phyloP scores from a whole-genome alignment of 805 yeast genomes.

The Lachancea nothofagi region DNA sequence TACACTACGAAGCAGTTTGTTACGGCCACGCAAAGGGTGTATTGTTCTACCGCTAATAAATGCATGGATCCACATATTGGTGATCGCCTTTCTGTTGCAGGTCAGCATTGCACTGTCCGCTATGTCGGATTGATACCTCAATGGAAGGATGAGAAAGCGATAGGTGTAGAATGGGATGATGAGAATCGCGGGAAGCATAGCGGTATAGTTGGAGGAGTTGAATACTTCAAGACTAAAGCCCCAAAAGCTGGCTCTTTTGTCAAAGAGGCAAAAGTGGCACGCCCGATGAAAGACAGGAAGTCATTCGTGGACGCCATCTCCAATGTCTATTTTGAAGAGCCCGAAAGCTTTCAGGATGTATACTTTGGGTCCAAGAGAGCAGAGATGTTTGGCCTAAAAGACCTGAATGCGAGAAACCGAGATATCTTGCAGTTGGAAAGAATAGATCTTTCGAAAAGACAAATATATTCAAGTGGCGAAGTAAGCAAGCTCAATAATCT shows the following conservation, averaged over 20 bases:
- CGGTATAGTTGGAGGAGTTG: constrained; percentile 50
- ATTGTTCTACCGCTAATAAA: too few species aligned
- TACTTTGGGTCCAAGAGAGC: constrained; percentile 54
- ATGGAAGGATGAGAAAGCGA: constrained; percentile 55
- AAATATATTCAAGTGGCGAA: constrained; percentile 1
- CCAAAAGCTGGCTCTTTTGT: constrained; percentile 23
- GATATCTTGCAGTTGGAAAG: constrained; percentile 41
- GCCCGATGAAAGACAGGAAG: constrained; percentile 29
- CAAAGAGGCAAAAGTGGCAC: constrained; percentile 19
- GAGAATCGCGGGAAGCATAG: constrained; percentile 61
- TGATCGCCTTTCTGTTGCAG: constrained; percentile 35
- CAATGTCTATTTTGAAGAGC: not conserved
- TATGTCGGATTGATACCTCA: constrained; percentile 55
- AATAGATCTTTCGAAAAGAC: not conserved
- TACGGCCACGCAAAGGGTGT: not conserved
- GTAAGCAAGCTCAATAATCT: not conserved
- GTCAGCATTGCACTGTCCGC: constrained; percentile 55
- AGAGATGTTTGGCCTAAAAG: constrained; percentile 62
- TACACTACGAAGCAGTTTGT: too few species aligned
- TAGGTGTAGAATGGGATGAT: constrained; percentile 88
- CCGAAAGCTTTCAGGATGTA: constrained; percentile 40
- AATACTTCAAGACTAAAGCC: constrained; percentile 44
- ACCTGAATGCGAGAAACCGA: constrained; percentile 43
- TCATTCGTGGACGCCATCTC: constrained; percentile 46
- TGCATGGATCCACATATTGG: constrained; percentile 15